Conservation (phyloP, 2,329 filamentous ascomycete genomes). For the Thielaviopsis punctulata region DNA sequence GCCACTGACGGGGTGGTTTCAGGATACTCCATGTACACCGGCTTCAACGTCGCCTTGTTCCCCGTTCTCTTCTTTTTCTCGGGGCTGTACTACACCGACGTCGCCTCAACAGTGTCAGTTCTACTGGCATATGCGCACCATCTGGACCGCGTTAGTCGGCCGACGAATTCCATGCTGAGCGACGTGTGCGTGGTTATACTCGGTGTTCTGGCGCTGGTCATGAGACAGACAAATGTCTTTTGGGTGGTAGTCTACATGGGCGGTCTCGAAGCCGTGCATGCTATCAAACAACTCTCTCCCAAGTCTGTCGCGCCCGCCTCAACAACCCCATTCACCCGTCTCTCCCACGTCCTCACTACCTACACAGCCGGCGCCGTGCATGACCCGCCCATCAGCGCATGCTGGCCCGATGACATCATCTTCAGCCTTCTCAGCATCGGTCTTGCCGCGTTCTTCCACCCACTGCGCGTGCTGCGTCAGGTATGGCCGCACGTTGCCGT, state of each 20-base stretch:
- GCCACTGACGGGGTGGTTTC: too few species aligned
- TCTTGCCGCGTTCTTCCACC: constrained; percentile 36
- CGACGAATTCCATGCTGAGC: constrained; percentile 19
- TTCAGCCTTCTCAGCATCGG: constrained; percentile 46
- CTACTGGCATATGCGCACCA: constrained; percentile 49
- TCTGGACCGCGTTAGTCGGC: constrained; percentile 24
- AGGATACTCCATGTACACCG: constrained; percentile 37
- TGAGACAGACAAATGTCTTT: constrained; percentile 93
- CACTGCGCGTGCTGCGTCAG: constrained; percentile 26
- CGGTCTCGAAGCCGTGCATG: constrained; percentile 37
- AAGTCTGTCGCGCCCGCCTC: background rate
- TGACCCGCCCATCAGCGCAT: constrained; percentile 30
- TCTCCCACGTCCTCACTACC: constrained; percentile 24
- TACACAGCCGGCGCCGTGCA: constrained; percentile 37
- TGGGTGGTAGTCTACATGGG: constrained; percentile 75
- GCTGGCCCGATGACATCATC: constrained; percentile 35
- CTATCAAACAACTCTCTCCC: constrained; percentile 28
- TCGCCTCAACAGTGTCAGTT: constrained; percentile 63
- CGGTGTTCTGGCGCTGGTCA: constrained; percentile 51
- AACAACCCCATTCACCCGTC: constrained; percentile 19
- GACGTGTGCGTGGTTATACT: constrained; percentile 31
- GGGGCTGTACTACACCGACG: constrained; percentile 85
- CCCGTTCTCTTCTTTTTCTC: constrained; percentile 94
- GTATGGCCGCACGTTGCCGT: constrained; percentile 45
- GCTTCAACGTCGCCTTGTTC: constrained; percentile 68